Evolutionary conservation across 805 yeast genomes (phyloP).

Genomic region (Babjeviella inositovora): DNA sequence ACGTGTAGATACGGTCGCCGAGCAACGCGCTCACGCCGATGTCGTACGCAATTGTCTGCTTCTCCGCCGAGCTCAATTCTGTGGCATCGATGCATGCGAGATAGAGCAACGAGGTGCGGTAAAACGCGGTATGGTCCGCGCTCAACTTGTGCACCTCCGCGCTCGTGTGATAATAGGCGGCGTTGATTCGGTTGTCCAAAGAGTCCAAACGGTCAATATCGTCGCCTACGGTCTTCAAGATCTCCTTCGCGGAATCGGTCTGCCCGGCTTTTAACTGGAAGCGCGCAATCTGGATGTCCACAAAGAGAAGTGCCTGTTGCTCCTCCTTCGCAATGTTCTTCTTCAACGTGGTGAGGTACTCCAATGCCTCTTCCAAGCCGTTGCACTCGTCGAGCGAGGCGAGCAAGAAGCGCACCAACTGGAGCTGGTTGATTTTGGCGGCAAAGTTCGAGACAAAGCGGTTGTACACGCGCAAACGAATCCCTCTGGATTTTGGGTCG

Average conservation of each 20-base stretch:
- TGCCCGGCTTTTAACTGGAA: slow-evolving; percentile 37
- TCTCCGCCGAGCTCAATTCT: slow-evolving; percentile 17
- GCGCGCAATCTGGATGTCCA: slow-evolving; percentile 64
- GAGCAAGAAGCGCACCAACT: slow-evolving; percentile 62
- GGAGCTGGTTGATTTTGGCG: slow-evolving; percentile 62
- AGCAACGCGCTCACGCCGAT: slow-evolving; percentile 74
- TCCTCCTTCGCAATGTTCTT: slow-evolving; percentile 24
- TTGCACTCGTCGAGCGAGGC: slow-evolving; percentile 25
- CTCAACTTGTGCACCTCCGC: slow-evolving; percentile 62
- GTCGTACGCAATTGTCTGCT: slow-evolving; percentile 44
- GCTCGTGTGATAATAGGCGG: slow-evolving; percentile 70
- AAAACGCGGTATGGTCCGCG: slow-evolving; percentile 68
- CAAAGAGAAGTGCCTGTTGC: slow-evolving; percentile 39
- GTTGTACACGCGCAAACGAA: slow-evolving; percentile 54
- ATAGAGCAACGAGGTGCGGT: slow-evolving; percentile 67
- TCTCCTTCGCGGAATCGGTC: slow-evolving; percentile 44
- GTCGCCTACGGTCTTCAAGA: slow-evolving; percentile 44
- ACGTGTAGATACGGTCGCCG: slow-evolving; percentile 87
- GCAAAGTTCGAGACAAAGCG: slow-evolving; percentile 54
- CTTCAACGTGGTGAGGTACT: slow-evolving; percentile 24
- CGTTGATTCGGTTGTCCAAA: slow-evolving; percentile 50
- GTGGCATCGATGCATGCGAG: slow-evolving; percentile 51
- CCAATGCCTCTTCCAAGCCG: slow-evolving; percentile 29
- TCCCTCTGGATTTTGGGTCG: slow-evolving; percentile 27
- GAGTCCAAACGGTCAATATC: slow-evolving; percentile 41